Base-by-base conservation (phyloP, 75 land plant genomes). In the Picea glauca region DNA sequence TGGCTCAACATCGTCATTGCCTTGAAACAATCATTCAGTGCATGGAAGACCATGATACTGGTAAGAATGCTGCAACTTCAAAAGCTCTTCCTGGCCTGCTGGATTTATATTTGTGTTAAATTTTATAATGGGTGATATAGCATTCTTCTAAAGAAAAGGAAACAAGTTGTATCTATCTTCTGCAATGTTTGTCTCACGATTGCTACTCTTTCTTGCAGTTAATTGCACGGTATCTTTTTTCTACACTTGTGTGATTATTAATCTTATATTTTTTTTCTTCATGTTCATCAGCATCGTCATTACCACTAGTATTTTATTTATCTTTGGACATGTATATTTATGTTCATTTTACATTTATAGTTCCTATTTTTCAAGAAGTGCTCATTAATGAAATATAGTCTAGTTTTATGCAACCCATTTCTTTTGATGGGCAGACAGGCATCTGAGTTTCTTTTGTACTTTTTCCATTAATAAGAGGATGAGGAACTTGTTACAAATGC, bases 401-500 rank as follows among this genome's bases (percentile, higher is more conserved):
- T 70, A 70, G 74, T 38, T 70, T 40, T 68, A 13, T 68, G 26
- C 35, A 17, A 70, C 74, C 40, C 43, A n/a, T 70, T 70, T 9
- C 33, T 50, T 50, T 50, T 9, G 11, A 50, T 50, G 56, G 56
- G 56, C 56, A 50, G 74, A 21, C n/a, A 20, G 23, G 54, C 21
- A 68, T 70, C 74, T 70, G 74, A 70, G 23, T 40, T 70, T 70
- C 43, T 2, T 70, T 70, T 70, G 23, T 31, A 32, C 57, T 62
- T 76, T 75, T 68, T 63, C 21, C 18, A 20, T 78, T 62, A 18
- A n/a, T 23, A 90, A 93, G 99, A 98, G 89, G 99, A 98, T 77
- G 99, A 98, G 76, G 99, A 98, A 79, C 88, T 98, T 68, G 91
- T 98, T 32, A 98, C 98, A 43, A 98, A 98, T 87, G 89, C 92